Conservation (phyloP, 1,284 basidiomycete genomes). For the Bondarzewia mesenterica region DNA sequence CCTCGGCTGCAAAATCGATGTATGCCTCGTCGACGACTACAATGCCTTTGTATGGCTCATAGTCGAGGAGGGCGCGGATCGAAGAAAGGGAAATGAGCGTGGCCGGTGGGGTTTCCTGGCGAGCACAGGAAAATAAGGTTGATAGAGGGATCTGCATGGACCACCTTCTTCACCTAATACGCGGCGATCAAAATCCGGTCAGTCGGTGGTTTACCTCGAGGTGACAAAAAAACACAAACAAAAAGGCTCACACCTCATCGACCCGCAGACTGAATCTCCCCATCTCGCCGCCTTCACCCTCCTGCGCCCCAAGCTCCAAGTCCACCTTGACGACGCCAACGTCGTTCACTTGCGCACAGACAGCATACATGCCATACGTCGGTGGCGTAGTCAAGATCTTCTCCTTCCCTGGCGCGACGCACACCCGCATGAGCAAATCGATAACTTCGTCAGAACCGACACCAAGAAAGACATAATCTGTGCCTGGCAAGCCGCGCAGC, state of each 20-base stretch:
- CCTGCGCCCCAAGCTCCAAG: slow-evolving; percentile 50
- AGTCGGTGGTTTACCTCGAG: not conserved
- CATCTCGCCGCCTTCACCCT: slow-evolving; percentile 59
- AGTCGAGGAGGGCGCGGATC: slow-evolving; percentile 71
- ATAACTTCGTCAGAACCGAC: slow-evolving; percentile 98
- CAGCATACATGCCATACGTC: slow-evolving; percentile 97
- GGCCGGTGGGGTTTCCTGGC: slow-evolving; percentile 95
- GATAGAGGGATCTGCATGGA: slow-evolving; percentile 65
- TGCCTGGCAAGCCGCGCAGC: slow-evolving; percentile 58
- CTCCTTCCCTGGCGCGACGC: slow-evolving; percentile 76
- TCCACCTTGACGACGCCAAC: slow-evolving; percentile 78
- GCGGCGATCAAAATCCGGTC: not conserved
- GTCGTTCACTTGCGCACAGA: slow-evolving; percentile 95
- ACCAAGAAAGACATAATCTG: slow-evolving; percentile 84
- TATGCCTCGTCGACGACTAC: slow-evolving; percentile 97
- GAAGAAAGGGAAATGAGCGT: slow-evolving; percentile 74
- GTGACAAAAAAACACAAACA: slow-evolving; percentile 18
- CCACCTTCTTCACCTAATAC: slow-evolving; percentile 59
- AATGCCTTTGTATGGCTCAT: slow-evolving; percentile 81
- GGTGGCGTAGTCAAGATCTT: slow-evolving; percentile 86
- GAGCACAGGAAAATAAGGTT: slow-evolving; percentile 96
- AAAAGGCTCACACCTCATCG: slow-evolving; percentile 47
- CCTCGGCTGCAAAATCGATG: slow-evolving; percentile 80
- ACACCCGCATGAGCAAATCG: slow-evolving; percentile 88
- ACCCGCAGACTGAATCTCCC: slow-evolving; percentile 77